phyloP scores from a whole-genome alignment of 1,284 basidiomycete genomes.

The Xanthoconium separans region DNA sequence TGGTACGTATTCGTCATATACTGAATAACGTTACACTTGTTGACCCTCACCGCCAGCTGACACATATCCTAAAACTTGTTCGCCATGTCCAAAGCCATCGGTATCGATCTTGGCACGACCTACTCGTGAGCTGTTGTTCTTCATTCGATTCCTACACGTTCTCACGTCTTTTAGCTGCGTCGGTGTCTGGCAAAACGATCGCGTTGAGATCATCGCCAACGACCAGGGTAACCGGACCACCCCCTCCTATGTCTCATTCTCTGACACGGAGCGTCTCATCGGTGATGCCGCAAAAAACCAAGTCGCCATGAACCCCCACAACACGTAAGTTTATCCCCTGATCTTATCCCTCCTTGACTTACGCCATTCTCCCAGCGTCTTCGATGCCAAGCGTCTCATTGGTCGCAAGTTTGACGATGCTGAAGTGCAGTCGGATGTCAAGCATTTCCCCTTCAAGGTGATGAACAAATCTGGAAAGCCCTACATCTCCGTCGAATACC shows the following conservation, averaged over 20 bases:
- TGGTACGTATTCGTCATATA: slow-evolving; percentile 17
- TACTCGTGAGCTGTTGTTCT: slow-evolving; percentile 61
- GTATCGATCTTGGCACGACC: slow-evolving; percentile 89
- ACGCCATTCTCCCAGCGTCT: slow-evolving; percentile 53
- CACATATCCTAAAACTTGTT: slow-evolving; percentile 5
- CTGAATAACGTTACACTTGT: background rate
- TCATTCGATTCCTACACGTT: background rate
- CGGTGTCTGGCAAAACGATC: slow-evolving; percentile 98
- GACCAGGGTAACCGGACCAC: slow-evolving; percentile 98
- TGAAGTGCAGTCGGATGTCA: slow-evolving; percentile 94
- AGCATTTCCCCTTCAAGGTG: slow-evolving; percentile 95
- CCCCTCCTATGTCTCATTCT: slow-evolving; percentile 92
- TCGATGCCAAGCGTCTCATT: slow-evolving; percentile 90
- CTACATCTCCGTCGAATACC: slow-evolving; percentile 86
- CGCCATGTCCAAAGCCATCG: slow-evolving; percentile 80
- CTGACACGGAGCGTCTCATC: slow-evolving; percentile 91
- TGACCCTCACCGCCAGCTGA: background rate
- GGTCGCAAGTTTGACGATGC: slow-evolving; percentile 82
- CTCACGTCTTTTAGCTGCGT: slow-evolving; percentile 56
- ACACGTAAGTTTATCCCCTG: slow-evolving; percentile 49
- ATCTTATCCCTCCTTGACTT: slow-evolving; percentile 12
- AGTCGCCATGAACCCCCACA: slow-evolving; percentile 82
- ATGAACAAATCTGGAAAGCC: slow-evolving; percentile 85
- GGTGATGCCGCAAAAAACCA: slow-evolving; percentile 98
- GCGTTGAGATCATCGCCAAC: slow-evolving; percentile 97